phyloP scores from a whole-genome alignment of 441 rosid genomes.

The Eutrema salsugineum region DNA sequence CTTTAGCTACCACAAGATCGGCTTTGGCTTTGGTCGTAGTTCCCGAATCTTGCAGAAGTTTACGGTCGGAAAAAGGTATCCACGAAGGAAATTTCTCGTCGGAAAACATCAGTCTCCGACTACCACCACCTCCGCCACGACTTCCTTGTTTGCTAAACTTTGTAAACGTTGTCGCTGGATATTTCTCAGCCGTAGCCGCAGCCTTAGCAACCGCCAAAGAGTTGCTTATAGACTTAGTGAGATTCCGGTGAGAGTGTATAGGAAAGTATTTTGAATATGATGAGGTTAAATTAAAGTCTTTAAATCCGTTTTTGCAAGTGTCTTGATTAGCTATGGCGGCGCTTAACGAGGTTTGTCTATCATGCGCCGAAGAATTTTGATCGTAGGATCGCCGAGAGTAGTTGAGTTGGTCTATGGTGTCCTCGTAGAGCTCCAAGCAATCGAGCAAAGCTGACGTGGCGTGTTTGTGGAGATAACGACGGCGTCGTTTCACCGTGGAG shows the following conservation, averaged over 20 bases:
- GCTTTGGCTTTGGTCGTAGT: constrained; percentile 31
- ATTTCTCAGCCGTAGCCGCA: constrained; percentile 21
- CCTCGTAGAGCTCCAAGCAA: constrained; percentile 66
- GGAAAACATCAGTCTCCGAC: constrained; percentile 38
- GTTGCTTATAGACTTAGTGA: constrained; percentile 65
- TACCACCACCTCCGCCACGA: constrained; percentile 11
- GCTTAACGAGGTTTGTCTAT: constrained; percentile 54
- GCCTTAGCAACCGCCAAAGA: constrained; percentile 62
- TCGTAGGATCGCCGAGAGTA: constrained; percentile 39
- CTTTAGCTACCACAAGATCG: constrained; percentile 59
- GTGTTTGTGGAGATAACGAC: constrained; percentile 32
- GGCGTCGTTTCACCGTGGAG: constrained; percentile 38
- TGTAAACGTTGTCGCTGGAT: constrained; percentile 9
- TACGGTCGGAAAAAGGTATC: constrained; percentile 44
- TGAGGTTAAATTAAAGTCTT: constrained; percentile 41
- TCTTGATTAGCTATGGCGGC: constrained; percentile 56
- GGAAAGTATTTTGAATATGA: constrained; percentile 39
- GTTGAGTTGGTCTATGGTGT: constrained; percentile 49
- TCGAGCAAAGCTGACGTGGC: constrained; percentile 63
- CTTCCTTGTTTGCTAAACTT: constrained; percentile 6
- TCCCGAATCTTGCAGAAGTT: constrained; percentile 37
- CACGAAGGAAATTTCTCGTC: constrained; percentile 45
- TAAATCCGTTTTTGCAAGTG: constrained; percentile 58
- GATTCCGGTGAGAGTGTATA: constrained; percentile 32
- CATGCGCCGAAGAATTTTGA: constrained; percentile 26